Conservation (phyloP, 2,329 filamentous ascomycete species). For the Biscogniauxia marginata region DNA sequence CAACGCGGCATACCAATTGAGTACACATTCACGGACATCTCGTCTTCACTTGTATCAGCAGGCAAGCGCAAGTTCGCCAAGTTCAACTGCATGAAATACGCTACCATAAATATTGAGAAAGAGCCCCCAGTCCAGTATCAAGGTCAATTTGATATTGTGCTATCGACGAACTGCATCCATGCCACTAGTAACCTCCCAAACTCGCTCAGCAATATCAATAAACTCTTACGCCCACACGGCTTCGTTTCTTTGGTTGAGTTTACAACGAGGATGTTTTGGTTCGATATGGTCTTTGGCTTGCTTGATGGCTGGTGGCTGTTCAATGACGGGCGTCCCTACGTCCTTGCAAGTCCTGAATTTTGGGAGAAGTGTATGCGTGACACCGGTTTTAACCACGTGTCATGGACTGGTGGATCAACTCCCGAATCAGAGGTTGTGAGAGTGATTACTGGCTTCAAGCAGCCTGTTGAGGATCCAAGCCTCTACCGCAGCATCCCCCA, state of each 20-base stretch:
- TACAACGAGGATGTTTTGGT: slow-evolving; percentile 26
- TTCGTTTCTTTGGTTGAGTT: slow-evolving; percentile 32
- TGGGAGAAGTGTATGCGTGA: slow-evolving; percentile 24
- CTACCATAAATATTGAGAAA: slow-evolving; percentile 32
- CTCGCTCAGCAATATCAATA: slow-evolving; percentile 25
- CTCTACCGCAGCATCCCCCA: too few species aligned
- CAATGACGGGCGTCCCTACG: slow-evolving; percentile 28
- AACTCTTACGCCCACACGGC: slow-evolving; percentile 31
- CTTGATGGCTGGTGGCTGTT: slow-evolving; percentile 38
- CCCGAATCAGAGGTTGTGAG: slow-evolving; percentile 21
- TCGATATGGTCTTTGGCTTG: slow-evolving; percentile 34
- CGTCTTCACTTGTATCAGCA: slow-evolving; percentile 30
- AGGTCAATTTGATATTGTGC: slow-evolving; percentile 30
- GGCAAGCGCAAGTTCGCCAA: slow-evolving; percentile 27
- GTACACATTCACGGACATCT: slow-evolving; percentile 46
- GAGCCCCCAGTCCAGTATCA: slow-evolving; percentile 12
- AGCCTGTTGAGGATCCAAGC: neutral
- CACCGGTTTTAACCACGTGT: slow-evolving; percentile 24
- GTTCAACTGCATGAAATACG: slow-evolving; percentile 24
- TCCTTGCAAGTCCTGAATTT: slow-evolving; percentile 12
- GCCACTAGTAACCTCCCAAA: slow-evolving; percentile 29
- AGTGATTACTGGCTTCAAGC: slow-evolving; percentile 16
- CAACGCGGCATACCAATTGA: slow-evolving; percentile 24
- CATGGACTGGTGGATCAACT: slow-evolving; percentile 25
- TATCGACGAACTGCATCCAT: slow-evolving; percentile 39